A percentile compares a stretch with the other conserved stretches of the same genome.
Evolutionary conservation across 495 filamentous ascomycete genomes (phyloP).

Genomic region (Aspergillus nanangensis): DNA sequence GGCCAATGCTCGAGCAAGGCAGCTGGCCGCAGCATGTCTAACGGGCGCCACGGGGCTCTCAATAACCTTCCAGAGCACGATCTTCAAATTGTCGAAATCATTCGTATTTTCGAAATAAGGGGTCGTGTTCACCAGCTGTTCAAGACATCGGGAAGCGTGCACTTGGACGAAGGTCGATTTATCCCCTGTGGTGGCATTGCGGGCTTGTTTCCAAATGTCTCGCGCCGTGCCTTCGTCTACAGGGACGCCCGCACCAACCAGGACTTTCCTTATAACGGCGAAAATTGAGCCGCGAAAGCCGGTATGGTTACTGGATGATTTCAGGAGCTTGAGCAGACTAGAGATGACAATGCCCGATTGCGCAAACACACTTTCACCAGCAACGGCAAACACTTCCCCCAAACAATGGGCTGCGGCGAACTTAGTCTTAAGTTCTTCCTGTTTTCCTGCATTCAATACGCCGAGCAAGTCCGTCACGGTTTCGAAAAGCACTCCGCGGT

Average conservation of each 20-base stretch:
- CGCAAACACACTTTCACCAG: constrained; percentile 89
- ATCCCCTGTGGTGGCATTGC: constrained; percentile 70
- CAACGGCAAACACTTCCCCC: constrained; percentile 81
- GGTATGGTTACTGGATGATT: constrained; percentile 72
- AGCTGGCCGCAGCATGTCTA: constrained; percentile 82
- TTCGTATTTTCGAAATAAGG: constrained; percentile 81
- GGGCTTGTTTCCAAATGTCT: constrained; percentile 90
- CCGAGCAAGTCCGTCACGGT: constrained; percentile 82
- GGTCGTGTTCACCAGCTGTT: constrained; percentile 65
- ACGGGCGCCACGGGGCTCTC: constrained; percentile 72
- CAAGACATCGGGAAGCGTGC: constrained; percentile 75
- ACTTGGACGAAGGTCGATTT: constrained; percentile 80
- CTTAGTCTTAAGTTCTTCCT: constrained; percentile 69
- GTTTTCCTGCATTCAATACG: constrained; percentile 72
- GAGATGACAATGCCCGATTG: constrained; percentile 70
- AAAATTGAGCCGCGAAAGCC: constrained; percentile 83
- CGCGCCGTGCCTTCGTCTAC: constrained; percentile 81
- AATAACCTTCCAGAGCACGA: constrained; percentile 74
- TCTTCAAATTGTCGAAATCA: constrained; percentile 85
- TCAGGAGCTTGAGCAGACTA: constrained; percentile 71
- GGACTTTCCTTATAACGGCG: constrained; percentile 69
- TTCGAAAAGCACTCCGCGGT: constrained; percentile 89
- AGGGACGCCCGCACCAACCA: constrained; percentile 64
- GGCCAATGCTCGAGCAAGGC: constrained; percentile 71
- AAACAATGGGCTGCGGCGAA: constrained; percentile 88